Percentiles rank a stretch among this genome's conserved stretches.
phyloP scores from a whole-genome alignment of 2,329 filamentous ascomycete species.

The Karstenula rhodostoma region DNA sequence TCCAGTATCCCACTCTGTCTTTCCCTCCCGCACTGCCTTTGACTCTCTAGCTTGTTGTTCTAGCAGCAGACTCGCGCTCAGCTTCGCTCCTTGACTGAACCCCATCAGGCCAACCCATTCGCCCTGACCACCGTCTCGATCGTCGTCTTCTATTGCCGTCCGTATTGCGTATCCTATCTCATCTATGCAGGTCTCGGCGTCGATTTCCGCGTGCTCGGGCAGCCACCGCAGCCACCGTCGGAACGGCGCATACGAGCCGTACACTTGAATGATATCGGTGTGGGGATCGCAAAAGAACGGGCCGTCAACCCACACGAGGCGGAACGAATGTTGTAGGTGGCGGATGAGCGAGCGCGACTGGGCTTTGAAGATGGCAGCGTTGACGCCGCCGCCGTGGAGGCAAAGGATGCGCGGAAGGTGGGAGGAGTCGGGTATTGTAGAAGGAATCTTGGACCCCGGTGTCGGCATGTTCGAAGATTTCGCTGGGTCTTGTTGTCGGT shows the following conservation, averaged over 20 bases:
- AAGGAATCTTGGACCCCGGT: constrained; percentile 32
- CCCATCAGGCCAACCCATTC: constrained; percentile 61
- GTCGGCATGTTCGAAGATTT: constrained; percentile 1
- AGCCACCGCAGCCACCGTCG: constrained; percentile 70
- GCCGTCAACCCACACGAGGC: constrained; percentile 75
- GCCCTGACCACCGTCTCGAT: constrained; percentile 50
- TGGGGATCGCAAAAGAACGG: constrained; percentile 71
- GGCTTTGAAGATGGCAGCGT: constrained; percentile 71
- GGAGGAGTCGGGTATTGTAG: constrained; percentile 34
- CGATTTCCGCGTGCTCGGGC: constrained; percentile 63
- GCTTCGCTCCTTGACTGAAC: constrained; percentile 60
- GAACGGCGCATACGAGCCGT: constrained; percentile 72
- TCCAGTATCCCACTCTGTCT: constrained; percentile 26
- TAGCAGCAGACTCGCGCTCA: constrained; percentile 56
- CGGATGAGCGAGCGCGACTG: constrained; percentile 68
- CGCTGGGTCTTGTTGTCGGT: neutral
- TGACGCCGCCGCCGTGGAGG: constrained; percentile 81
- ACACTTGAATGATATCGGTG: constrained; percentile 70
- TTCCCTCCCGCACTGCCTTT: constrained; percentile 38
- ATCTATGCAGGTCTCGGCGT: constrained; percentile 57
- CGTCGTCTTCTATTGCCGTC: constrained; percentile 56
- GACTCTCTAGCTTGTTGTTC: constrained; percentile 65
- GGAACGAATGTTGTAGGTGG: constrained; percentile 65
- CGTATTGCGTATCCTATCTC: constrained; percentile 57
- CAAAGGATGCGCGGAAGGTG: constrained; percentile 73